These are phyloP conservation scores for Moniliophthora roreri DNA, from an alignment of 1,284 basidiomycete genomes.

Conservation along the genomic window DNA sequence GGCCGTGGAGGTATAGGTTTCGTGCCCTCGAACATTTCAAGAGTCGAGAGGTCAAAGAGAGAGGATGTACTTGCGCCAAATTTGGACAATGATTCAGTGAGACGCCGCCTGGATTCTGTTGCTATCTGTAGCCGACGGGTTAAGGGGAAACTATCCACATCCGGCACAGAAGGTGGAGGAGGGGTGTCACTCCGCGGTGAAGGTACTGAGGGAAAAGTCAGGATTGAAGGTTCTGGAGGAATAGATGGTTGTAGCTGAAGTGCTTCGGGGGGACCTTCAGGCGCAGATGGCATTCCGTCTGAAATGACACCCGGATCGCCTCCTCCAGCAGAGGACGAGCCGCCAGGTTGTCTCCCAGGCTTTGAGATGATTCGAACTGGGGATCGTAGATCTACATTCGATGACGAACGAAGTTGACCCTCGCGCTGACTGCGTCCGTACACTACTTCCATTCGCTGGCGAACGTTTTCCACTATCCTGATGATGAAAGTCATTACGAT, in stretches of 20 bases:
- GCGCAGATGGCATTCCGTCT: no score
- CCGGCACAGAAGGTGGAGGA: neutral
- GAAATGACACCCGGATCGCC: no score
- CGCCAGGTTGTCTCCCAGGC: neutral
- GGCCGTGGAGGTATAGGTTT: no score
- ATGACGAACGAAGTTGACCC: neutral
- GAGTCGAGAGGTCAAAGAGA: neutral
- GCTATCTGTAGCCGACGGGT: neutral
- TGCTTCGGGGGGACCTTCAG: no score
- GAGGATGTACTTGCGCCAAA: neutral
- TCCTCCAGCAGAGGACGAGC: no score
- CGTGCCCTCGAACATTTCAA: neutral
- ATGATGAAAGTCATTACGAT: neutral
- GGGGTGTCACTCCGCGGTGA: neutral
- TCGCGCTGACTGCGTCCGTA: slow-evolving; percentile 1
- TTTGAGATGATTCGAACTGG: no score
- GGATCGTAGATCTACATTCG: neutral
- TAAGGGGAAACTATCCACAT: neutral
- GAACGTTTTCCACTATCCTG: slow-evolving; percentile 9
- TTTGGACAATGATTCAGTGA: neutral
- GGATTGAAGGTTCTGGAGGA: no score
- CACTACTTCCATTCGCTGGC: slow-evolving; percentile 5
- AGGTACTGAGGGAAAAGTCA: neutral
- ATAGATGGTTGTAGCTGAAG: no score
- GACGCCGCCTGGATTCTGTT: neutral